phyloP scores from a whole-genome alignment of 306 rosid genomes.

The Crotalaria pallida region DNA sequence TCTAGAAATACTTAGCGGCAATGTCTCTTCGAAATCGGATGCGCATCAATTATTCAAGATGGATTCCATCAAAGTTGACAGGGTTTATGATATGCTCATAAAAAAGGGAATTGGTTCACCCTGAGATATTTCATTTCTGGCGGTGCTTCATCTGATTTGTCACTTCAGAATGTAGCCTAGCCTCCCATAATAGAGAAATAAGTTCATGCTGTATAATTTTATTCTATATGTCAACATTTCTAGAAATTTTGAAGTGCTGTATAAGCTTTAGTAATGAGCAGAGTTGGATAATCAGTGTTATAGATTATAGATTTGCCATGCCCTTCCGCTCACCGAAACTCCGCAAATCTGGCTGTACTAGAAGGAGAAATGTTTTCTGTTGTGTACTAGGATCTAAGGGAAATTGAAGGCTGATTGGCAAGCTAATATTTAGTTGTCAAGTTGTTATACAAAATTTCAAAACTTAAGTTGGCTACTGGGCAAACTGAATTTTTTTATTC shows the following conservation, averaged over 20 bases:
- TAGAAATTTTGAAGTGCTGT: slow-evolving; percentile 5
- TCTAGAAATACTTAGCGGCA: slow-evolving; percentile 55
- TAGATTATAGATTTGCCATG: not conserved
- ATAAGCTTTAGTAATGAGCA: slow-evolving; percentile 14
- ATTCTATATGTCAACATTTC: not conserved
- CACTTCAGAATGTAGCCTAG: not conserved
- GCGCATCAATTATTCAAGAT: slow-evolving; percentile 77
- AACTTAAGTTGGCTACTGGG: not conserved
- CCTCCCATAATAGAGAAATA: not conserved
- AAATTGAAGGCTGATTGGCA: not conserved
- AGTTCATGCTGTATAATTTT: not conserved
- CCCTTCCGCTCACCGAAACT: not conserved
- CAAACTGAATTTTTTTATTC: not conserved
- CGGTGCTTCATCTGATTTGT: not conserved
- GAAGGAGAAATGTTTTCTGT: not conserved
- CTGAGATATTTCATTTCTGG: slow-evolving; percentile 14
- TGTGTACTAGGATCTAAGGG: not conserved
- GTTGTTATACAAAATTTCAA: not conserved
- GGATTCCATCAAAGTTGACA: slow-evolving; percentile 63
- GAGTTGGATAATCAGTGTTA: not conserved
- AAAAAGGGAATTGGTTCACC: slow-evolving; percentile 79
- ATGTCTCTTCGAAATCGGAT: slow-evolving; percentile 53
- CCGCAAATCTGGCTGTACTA: not conserved
- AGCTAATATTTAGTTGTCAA: not conserved
- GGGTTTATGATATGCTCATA: slow-evolving; percentile 80